Evolutionary conservation across 116 monocot species (phyloP).

Genomic region (Papilionanthe hybrid): DNA sequence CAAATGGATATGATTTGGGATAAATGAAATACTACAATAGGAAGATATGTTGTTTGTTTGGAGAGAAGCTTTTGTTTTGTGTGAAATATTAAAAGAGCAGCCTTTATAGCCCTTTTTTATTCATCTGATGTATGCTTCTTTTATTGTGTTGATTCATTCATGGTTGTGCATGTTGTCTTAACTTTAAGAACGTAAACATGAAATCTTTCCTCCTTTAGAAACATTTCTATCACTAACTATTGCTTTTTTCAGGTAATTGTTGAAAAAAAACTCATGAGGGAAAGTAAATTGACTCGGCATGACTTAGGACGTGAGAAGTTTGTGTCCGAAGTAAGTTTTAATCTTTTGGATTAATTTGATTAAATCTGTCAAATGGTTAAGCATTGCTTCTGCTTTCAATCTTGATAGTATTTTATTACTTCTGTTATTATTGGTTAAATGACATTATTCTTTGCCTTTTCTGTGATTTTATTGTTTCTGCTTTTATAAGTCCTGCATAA

Average conservation of each 20-base stretch:
- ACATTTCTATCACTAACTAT: neutral
- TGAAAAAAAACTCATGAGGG: constrained; percentile 92
- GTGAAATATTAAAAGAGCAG: neutral
- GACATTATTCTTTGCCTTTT: neutral
- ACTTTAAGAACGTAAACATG: neutral
- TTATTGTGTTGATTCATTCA: neutral
- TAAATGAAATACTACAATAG: too few relatives aligned
- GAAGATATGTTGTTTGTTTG: too few relatives aligned
- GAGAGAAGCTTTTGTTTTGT: too few relatives aligned
- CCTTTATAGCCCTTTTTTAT: neutral
- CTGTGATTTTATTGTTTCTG: neutral
- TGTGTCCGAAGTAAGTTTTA: constrained; percentile 60
- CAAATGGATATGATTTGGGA: too few relatives aligned
- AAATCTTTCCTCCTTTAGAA: neutral
- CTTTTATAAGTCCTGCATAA: constrained; percentile 4
- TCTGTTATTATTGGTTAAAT: neutral
- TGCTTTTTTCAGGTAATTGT: constrained; percentile 70
- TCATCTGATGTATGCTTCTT: neutral
- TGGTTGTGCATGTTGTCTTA: neutral
- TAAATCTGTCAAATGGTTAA: neutral
- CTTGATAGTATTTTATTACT: constrained; percentile 2
- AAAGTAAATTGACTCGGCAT: constrained; percentile 68
- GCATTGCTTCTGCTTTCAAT: neutral
- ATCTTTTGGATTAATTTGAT: neutral
- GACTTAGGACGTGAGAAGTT: constrained; percentile 82